phyloP scores from a whole-genome alignment of 495 filamentous ascomycete species.

The Penicillium lividum region DNA sequence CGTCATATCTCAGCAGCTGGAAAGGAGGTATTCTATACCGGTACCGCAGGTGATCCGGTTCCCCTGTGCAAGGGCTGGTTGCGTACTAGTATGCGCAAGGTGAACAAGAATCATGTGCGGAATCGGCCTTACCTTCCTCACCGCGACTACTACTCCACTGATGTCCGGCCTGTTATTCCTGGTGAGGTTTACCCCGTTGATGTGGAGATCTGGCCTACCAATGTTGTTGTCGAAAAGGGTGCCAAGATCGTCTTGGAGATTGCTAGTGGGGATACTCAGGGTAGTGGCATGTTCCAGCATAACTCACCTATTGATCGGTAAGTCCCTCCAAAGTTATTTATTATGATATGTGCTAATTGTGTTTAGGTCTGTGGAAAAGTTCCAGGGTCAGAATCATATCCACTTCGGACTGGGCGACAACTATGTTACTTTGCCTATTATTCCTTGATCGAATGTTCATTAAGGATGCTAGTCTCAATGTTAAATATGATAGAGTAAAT shows the following conservation, averaged over 20 bases:
- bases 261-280: slow-evolving; percentile 60
- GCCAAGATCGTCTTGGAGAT: slow-evolving; percentile 48
- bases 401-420: slow-evolving; percentile 57
- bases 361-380: slow-evolving; percentile 41
- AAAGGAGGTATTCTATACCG: slow-evolving; percentile 65
- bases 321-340: slow-evolving; percentile 46
- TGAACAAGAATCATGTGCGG: slow-evolving; percentile 48
- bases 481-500: neutral
- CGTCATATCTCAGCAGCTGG: slow-evolving; percentile 56
- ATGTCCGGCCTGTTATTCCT: slow-evolving; percentile 54
- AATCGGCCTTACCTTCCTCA: slow-evolving; percentile 56
- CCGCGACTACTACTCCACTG: slow-evolving; percentile 60
- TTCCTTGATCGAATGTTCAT: slow-evolving; percentile 43
- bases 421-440: slow-evolving; percentile 57
- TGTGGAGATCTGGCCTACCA: slow-evolving; percentile 70
- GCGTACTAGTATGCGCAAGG: slow-evolving; percentile 55
- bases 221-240: slow-evolving; percentile 56
- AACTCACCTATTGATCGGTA: slow-evolving; percentile 48
- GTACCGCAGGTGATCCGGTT: slow-evolving; percentile 49
- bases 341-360: slow-evolving; percentile 40
- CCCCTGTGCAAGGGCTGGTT: slow-evolving; percentile 44
- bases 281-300: slow-evolving; percentile 58
- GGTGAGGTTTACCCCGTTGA: slow-evolving; percentile 63
- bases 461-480: neutral
- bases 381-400: slow-evolving; percentile 55